phyloP scores from a whole-genome alignment of 1,284 basidiomycete species.

The Takashimella tepidaria region DNA sequence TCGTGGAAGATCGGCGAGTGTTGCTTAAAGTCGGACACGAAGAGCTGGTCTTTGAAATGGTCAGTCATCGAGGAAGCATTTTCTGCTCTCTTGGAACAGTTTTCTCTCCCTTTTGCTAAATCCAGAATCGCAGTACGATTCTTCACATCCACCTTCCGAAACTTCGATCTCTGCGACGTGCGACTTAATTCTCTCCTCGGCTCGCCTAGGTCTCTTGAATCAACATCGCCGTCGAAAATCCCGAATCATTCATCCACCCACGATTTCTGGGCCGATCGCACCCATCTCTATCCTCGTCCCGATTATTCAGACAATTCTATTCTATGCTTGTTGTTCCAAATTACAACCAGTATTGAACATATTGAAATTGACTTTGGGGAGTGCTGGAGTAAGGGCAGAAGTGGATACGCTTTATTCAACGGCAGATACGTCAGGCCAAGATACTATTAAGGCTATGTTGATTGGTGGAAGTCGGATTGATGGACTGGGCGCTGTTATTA shows the following conservation, averaged over 20 bases:
- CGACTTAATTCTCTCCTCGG: slow-evolving; percentile 28
- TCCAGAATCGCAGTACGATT: slow-evolving; percentile 24
- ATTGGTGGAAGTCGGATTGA: slow-evolving; percentile 13
- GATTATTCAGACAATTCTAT: slow-evolving; percentile 27
- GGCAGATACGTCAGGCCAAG: slow-evolving; percentile 3
- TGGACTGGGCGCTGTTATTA: slow-evolving; percentile 17
- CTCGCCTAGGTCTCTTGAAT: slow-evolving; percentile 29
- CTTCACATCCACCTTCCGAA: slow-evolving; percentile 3
- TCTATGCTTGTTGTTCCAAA: slow-evolving; percentile 10
- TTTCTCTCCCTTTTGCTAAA: background rate
- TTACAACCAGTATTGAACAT: slow-evolving; percentile 16
- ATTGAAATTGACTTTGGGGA: slow-evolving; percentile 14
- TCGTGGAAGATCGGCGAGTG: slow-evolving; percentile 19
- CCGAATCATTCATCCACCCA: slow-evolving; percentile 13
- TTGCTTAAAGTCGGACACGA: slow-evolving; percentile 20
- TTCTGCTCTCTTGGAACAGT: too few relatives aligned
- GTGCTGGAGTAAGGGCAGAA: slow-evolving; percentile 14
- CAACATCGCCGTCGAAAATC: slow-evolving; percentile 30
- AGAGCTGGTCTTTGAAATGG: slow-evolving; percentile 31
- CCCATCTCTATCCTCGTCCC: slow-evolving; percentile 26
- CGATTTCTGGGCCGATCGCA: background rate
- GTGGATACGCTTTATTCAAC: slow-evolving; percentile 11
- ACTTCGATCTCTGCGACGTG: slow-evolving; percentile 18
- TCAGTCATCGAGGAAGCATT: slow-evolving; percentile 9
- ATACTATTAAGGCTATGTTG: slow-evolving; percentile 8